Base-by-base conservation (phyloP, 345 rosid genomes). In the Aegle marmelos region DNA sequence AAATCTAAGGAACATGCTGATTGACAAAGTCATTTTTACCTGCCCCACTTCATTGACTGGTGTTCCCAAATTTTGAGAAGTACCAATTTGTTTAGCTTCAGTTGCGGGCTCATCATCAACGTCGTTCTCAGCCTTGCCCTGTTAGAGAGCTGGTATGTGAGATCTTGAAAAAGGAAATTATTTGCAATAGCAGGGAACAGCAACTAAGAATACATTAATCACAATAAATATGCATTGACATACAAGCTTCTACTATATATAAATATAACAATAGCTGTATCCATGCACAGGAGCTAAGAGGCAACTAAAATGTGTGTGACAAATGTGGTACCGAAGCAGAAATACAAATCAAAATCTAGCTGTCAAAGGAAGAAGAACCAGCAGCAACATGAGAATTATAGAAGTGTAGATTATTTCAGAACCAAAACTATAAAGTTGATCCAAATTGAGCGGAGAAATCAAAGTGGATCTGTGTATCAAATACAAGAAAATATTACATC, bases 11-110 rank as follows among this genome's bases (percentile, higher is more conserved):
- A 72, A 30, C 57, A 57, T 21, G 16, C 69, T 77, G 62, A 73
- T 19, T 21, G 39, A 17, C 36, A 33, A 50, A 65, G 27, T 60
- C 21, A 73, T 54, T 8, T 74, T 74, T 80, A 93, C 89, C 89
- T 85, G 81, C 56, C 80, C 83, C 78, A 60, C 81, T 70, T 8
- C 77, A 77, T 67, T 66, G 68, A 41, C 45, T 57, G 87, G 78
- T 68, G 72, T 65, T 78, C 68, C 80, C 79, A 80, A 85, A 72
- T 48, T 66, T 81, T 82, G 80, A 34, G 87, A 72, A 73, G 75
- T 68, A 66, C 53, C 81, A 74, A 64, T 48, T 50, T 78, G 68
- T 75, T 82, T 86, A 79, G 73, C 82, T 78, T 87, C 84, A 76
- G 83, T 80, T 72, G 63, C 79, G 64, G 59, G 69, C 57, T 75